phyloP scores from a whole-genome alignment of 129 eudicot genomes.

The Tagetes patula region DNA sequence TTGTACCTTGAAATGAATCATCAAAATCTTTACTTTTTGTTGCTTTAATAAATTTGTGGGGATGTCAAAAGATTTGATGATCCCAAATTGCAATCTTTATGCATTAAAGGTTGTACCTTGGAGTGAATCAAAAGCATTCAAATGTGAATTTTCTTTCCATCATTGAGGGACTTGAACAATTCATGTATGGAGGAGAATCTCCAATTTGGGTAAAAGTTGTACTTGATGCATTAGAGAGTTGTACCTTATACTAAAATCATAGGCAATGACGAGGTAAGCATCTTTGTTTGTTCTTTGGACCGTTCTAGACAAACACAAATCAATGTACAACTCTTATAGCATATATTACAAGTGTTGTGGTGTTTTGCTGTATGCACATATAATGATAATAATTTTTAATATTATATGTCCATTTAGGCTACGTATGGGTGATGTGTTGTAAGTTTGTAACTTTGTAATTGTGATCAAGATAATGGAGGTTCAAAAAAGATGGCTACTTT shows the following conservation, averaged over 20 bases:
- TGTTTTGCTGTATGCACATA: background rate
- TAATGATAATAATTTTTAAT: background rate
- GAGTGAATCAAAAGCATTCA: slow-evolving; percentile 27
- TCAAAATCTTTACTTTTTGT: slow-evolving; percentile 31
- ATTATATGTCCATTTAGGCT: slow-evolving; percentile 21
- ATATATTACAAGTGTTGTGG: slow-evolving; percentile 16
- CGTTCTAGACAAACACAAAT: slow-evolving; percentile 13
- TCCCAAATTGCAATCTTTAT: slow-evolving; percentile 21
- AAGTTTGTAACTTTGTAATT: slow-evolving; percentile 9
- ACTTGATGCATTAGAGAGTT: slow-evolving; percentile 19
- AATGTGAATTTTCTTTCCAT: background rate
- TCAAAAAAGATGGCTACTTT: slow-evolving; percentile 42
- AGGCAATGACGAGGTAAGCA: slow-evolving; percentile 23
- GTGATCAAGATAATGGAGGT: slow-evolving; percentile 23
- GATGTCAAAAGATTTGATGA: slow-evolving; percentile 32
- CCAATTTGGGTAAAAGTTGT: slow-evolving; percentile 6
- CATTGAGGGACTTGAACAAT: slow-evolving; percentile 5
- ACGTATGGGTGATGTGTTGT: slow-evolving; percentile 33
- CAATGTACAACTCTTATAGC: slow-evolving; percentile 10
- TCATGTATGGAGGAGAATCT: slow-evolving; percentile 4
- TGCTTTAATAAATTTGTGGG: slow-evolving; percentile 16
- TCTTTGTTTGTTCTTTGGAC: slow-evolving; percentile 19
- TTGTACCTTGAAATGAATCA: slow-evolving; percentile 33
- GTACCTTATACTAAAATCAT: slow-evolving; percentile 20
- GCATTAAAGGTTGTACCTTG: slow-evolving; percentile 31